phyloP scores from a whole-genome alignment of 305 asterid genomes.

The Fraxinus baroniana region DNA sequence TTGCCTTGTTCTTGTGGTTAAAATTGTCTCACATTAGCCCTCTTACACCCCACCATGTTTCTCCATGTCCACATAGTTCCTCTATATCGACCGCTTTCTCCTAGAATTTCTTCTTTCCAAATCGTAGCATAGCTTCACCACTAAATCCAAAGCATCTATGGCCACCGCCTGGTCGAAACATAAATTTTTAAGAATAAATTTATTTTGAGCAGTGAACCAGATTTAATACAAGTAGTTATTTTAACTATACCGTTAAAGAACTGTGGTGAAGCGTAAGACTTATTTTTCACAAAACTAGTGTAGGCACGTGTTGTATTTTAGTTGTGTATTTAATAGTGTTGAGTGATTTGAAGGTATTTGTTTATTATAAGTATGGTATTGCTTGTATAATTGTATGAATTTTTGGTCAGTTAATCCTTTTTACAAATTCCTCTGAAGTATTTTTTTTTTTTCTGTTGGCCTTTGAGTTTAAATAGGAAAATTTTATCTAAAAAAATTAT shows the following conservation, averaged over 20 bases:
- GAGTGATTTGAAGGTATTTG: too few relatives aligned
- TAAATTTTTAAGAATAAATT: background rate
- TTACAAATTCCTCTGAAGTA: too few relatives aligned
- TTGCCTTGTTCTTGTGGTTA: constrained; percentile 77
- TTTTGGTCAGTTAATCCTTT: too few relatives aligned
- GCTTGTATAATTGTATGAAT: too few relatives aligned
- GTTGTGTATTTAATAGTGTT: too few relatives aligned
- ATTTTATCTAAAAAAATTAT: too few relatives aligned
- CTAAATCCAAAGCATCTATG: constrained; percentile 88
- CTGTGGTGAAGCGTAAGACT: background rate
- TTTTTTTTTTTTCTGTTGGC: too few relatives aligned
- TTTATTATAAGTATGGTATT: too few relatives aligned
- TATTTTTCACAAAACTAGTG: background rate
- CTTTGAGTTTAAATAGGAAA: too few relatives aligned
- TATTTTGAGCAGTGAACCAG: background rate
- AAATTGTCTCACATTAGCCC: constrained; percentile 90
- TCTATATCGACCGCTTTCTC: constrained; percentile 63
- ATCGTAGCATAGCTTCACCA: constrained; percentile 85
- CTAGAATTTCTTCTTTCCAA: constrained; percentile 76
- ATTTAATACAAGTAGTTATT: background rate
- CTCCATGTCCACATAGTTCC: constrained; percentile 88
- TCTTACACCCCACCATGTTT: constrained; percentile 91
- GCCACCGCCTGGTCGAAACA: constrained; percentile 68
- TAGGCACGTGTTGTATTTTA: too few relatives aligned
- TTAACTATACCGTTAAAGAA: background rate